Conservation (phyloP, 495 filamentous ascomycete species). For the Xylaria intraflava region DNA sequence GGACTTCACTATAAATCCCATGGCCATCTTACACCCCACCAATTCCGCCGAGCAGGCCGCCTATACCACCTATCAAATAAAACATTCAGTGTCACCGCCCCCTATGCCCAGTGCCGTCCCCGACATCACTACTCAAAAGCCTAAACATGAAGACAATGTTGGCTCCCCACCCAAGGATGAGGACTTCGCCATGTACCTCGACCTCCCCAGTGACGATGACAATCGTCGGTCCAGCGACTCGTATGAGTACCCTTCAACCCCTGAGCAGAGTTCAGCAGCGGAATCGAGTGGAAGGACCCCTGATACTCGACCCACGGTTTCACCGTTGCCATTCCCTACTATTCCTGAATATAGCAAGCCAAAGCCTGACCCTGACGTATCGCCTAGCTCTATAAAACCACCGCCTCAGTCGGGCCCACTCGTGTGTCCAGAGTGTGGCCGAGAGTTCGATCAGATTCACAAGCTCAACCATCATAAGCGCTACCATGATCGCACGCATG, state of each 20-base stretch:
- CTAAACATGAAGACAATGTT: slow-evolving; percentile 9
- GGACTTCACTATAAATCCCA: slow-evolving; percentile 30
- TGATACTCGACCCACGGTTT: slow-evolving; percentile 32
- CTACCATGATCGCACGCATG: slow-evolving; percentile 43
- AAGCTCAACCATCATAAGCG: slow-evolving; percentile 47
- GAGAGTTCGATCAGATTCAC: slow-evolving; percentile 39
- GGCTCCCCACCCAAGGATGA: slow-evolving; percentile 8
- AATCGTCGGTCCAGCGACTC: slow-evolving; percentile 23
- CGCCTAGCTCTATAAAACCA: slow-evolving; percentile 20
- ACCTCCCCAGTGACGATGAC: slow-evolving; percentile 26
- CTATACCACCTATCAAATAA: slow-evolving; percentile 36
- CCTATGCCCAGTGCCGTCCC: slow-evolving; percentile 13
- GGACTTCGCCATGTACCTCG: slow-evolving; percentile 26
- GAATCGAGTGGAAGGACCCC: slow-evolving; percentile 38
- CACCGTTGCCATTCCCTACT: slow-evolving; percentile 30
- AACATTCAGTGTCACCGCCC: slow-evolving; percentile 32
- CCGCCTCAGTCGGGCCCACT: slow-evolving; percentile 26
- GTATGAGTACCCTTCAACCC: slow-evolving; percentile 35
- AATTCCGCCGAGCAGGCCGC: slow-evolving; percentile 35
- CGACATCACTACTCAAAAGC: slow-evolving; percentile 21
- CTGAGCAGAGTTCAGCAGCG: slow-evolving; percentile 32
- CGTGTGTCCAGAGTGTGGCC: slow-evolving; percentile 36
- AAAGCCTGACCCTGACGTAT: slow-evolving; percentile 20
- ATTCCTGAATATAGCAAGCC: slow-evolving; percentile 15
- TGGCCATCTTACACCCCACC: slow-evolving; percentile 42